Evolutionary conservation across 768 basidiomycete species (phyloP), one percentile per base, ranked within the genome.

Genomic region (Kwoniella bestiolae): DNA sequence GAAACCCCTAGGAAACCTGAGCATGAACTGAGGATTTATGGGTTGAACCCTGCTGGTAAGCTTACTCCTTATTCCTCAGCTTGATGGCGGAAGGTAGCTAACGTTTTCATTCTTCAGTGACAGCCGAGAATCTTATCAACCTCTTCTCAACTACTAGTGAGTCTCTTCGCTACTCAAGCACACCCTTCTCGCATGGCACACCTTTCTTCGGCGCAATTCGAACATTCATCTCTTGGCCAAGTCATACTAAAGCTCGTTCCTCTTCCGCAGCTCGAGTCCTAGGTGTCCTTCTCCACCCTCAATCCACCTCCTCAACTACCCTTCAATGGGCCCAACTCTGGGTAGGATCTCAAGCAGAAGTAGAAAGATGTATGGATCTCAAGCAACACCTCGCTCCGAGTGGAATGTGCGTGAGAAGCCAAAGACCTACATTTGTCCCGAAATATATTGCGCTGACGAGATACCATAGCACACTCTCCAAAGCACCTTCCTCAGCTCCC

Each of bases 311-410:
- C 18, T n/a, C 26, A 11, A 23, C 46, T 6, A 61, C 55, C 2
- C 41, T 59, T n/a, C 70, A 71, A 45, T 77, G 73, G 72, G 73
- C 75, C 21, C 75, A 72, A 49, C 38, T 74, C 23, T 74, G 66
- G 64, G 68, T 72, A 23, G 45, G 49, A 9, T 65, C 63, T 11
- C 69, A 74, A 57, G 61, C 66, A 34, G 70, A 72, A 18, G 49
- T 69, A 16, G 44, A 69, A 28, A 32, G 26, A 34, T 71, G 70
- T 41, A 21, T 74, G 34, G 51, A 49, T 1, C 50, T 69, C 32
- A 65, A 60, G 34, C 26, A 47, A 7, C 26, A 41, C 14, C 55
- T 74, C 14, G 68, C 68, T 7, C 46, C 41, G 25, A 61, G 50
- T 21, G 68, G 61, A 23, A 68, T 74, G 73, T 74, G 35, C 67